These are phyloP conservation scores for Exserohilum turcica DNA, from an alignment of 2,329 filamentous ascomycete genomes.

Conservation along the genomic window DNA sequence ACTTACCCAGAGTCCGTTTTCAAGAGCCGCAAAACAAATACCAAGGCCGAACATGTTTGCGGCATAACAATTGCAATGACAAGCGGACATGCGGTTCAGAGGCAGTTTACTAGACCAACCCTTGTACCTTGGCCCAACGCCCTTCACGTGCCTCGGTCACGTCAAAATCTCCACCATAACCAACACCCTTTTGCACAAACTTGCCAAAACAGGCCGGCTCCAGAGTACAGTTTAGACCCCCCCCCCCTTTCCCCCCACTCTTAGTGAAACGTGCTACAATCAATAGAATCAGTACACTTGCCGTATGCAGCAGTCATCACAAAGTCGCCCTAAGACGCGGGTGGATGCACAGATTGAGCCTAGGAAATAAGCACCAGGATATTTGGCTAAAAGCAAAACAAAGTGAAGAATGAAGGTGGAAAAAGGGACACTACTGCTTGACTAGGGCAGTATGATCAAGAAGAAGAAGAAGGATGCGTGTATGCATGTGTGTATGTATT, in stretches of 20 bases:
- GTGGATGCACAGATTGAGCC: neutral
- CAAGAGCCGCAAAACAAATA: no score
- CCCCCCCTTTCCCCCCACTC: no score
- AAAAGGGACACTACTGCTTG: no score
- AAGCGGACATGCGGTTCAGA: no score
- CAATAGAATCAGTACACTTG: neutral
- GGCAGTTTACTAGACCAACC: neutral
- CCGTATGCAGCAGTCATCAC: neutral
- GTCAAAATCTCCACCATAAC: neutral
- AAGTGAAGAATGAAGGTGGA: no score
- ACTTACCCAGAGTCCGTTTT: no score
- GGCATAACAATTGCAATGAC: no score
- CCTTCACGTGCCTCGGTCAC: neutral
- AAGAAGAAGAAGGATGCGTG: no score
- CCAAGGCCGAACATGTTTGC: no score
- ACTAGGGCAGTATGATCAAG: no score
- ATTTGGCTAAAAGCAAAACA: neutral
- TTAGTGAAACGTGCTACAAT: neutral
- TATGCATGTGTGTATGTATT: no score
- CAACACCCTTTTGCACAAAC: neutral
- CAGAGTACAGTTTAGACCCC: neutral
- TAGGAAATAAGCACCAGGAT: neutral
- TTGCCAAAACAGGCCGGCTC: neutral
- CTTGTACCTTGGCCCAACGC: neutral
- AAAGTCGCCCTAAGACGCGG: no score